Base-by-base conservation (phyloP, 2,329 filamentous ascomycete species). In the Emergomyces orientalis region DNA sequence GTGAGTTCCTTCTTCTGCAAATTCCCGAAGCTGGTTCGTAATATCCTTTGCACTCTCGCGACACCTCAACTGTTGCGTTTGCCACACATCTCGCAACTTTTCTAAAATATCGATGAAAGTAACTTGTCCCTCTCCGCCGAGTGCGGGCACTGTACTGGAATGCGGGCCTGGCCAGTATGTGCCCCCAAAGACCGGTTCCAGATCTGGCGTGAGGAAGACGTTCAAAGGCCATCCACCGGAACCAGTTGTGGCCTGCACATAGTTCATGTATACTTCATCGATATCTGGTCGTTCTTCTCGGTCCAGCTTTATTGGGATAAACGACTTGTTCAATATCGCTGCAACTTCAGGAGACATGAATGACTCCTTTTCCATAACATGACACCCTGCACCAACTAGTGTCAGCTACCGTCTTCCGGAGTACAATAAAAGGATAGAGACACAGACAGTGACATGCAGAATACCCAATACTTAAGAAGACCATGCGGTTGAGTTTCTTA, bases 191-290 rank as follows among this genome's bases (percentile, higher is more conserved):
- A 99, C 89, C 0, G 94, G 94, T 71, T 96, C 88, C 32, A 97
- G 82, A 68, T 96, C 88, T 0, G 94, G 91, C 0, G 94, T 99
- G 37, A 97, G 82, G 73, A 99, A 97, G n/a, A 96, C 87, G 71
- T 97, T 97, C 65, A 97, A 78, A 0, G 94, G 94, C 92, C 94
- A 97, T 47, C 94, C 94, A 11, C 91, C 93, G 1, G 85, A 88
- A 25, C 89, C 91, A 63, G 89, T 96, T 13, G 94, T 93, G 1
- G 93, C 93, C 74, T 97, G 91, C 49, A 96, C 88, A 75, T 96
- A 99, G 78, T 96, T 96, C 91, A 97, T 97, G 75, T 97, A 97
- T 67, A 97, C 92, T 65, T 89, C 87, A 72, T 99, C 94, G 67
- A 97, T 86, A 72, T 97, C 92, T 9, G 93, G 93, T 32, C 93